Evolutionary conservation across 495 filamentous ascomycete genomes (phyloP), one percentile per base, ranked within the genome.

Genomic region (Entonaema liquescens): DNA sequence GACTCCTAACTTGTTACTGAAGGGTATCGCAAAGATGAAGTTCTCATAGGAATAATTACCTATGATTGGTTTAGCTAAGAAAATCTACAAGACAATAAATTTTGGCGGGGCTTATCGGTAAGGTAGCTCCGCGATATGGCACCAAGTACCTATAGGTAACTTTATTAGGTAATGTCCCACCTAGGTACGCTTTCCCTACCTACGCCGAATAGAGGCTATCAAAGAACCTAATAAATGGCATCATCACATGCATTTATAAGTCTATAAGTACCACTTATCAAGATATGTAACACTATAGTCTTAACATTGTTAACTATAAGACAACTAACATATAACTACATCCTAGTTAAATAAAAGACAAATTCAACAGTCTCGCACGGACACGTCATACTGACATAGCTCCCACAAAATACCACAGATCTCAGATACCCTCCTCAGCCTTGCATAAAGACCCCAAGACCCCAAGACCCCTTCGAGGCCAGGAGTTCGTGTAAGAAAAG

Each of bases 81-180:
- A 69, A 70, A 47, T 55, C 54, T 59, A 68, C 15, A 5, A 36
- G 9, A 64, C 31, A 33, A 33, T 33, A 33, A 33, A 54, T 47
- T 36, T 26, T 61, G 38, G 65, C 60, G 65, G 65, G 65, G 65
- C 50, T 31, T 21, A 47, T 35, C 31, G 21, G 13, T 50, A n/a
- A n/a, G n/a, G n/a, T 53, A 28, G 15, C 26, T 54, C 25, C 23
- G 15, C 28, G 23, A 8, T 25, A 25, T 19, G 28, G n/a, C n/a
- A n/a, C n/a, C n/a, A n/a, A n/a, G n/a, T n/a, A n/a, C n/a, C 7
- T 31, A 31, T 3, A 7, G 29, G 29, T 31, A 31, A 7, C 1
- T 9, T 3, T 5, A 19, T 21, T 47, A 47, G 17, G 42, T 47
- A 47, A 47, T 47, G 42, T 23, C 42, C 42, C n/a, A n/a, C n/a